Evolutionary conservation across 768 basidiomycete genomes (phyloP).

Genomic region (Trametes villosa): DNA sequence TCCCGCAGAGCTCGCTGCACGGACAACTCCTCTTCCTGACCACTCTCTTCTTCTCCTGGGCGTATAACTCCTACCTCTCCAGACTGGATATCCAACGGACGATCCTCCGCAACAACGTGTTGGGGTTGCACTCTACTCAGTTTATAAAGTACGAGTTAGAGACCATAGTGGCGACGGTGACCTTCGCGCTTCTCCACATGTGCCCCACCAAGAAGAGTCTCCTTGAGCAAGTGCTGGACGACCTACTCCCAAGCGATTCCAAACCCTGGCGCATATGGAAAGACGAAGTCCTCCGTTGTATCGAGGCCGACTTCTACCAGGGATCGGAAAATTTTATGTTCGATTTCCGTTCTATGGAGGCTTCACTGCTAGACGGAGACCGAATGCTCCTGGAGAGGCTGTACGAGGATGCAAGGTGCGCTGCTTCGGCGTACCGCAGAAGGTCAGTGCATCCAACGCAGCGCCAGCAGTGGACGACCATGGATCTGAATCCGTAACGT

Average conservation of each 20-base stretch:
- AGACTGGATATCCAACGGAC: constrained; percentile 12
- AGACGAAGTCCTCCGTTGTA: neutral
- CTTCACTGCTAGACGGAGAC: too few species aligned
- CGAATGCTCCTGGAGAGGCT: too few species aligned
- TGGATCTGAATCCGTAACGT: too few species aligned
- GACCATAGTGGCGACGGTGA: neutral
- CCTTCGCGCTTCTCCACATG: constrained; percentile 1
- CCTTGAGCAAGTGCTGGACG: constrained; percentile 6
- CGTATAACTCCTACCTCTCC: constrained; percentile 12
- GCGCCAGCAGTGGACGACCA: too few species aligned
- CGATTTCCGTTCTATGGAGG: too few species aligned
- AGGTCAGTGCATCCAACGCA: too few species aligned
- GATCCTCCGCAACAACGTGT: constrained; percentile 1
- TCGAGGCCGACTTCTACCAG: neutral
- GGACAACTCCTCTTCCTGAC: constrained; percentile 15
- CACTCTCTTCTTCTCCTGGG: constrained; percentile 8
- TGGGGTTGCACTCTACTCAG: neutral
- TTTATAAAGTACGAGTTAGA: constrained; percentile 5
- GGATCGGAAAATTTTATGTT: neutral
- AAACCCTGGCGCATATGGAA: constrained; percentile 5
- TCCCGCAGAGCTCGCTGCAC: constrained; percentile 9
- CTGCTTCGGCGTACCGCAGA: too few species aligned
- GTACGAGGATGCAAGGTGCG: too few species aligned
- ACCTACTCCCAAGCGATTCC: constrained; percentile 12
- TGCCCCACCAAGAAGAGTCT: neutral